Evolutionary conservation across 2,329 filamentous ascomycete species (phyloP).

Genomic region (Bipolaris bicolor): DNA sequence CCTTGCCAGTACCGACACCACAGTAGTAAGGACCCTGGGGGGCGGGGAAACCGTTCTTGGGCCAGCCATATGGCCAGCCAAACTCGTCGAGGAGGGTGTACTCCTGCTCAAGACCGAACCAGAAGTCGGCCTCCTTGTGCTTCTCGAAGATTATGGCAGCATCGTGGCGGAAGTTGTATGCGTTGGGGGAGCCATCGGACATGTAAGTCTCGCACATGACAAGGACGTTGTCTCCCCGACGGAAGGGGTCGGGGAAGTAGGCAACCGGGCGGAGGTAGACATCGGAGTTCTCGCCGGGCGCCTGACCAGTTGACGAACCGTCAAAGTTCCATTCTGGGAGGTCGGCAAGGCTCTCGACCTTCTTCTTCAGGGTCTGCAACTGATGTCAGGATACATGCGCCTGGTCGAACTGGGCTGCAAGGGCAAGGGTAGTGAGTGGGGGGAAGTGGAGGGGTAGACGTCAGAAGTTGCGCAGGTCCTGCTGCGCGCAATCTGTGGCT

Average conservation of each 20-base stretch:
- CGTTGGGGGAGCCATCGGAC: slow-evolving; percentile 92
- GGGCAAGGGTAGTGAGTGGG: slow-evolving; percentile 10
- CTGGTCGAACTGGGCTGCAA: slow-evolving; percentile 1
- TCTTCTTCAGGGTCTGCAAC: slow-evolving; percentile 66
- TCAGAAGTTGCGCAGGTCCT: slow-evolving; percentile 19
- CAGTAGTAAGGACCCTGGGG: slow-evolving; percentile 97
- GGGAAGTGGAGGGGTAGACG: slow-evolving; percentile 8
- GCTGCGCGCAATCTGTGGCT: slow-evolving; percentile 13
- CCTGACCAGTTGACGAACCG: slow-evolving; percentile 90
- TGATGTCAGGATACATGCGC: slow-evolving; percentile 30
- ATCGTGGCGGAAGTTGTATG: slow-evolving; percentile 97
- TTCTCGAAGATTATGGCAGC: slow-evolving; percentile 87
- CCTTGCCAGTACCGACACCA: slow-evolving; percentile 95
- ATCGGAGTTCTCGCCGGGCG: slow-evolving; percentile 93
- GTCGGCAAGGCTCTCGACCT: slow-evolving; percentile 64
- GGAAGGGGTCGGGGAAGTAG: slow-evolving; percentile 91
- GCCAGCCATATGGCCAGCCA: slow-evolving; percentile 93
- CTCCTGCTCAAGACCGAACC: slow-evolving; percentile 98
- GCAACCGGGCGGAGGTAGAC: slow-evolving; percentile 93
- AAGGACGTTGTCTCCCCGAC: slow-evolving; percentile 86
- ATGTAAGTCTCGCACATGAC: slow-evolving; percentile 96
- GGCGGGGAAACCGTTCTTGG: slow-evolving; percentile 84
- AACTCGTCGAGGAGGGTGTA: slow-evolving; percentile 89
- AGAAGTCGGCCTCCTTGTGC: slow-evolving; percentile 81
- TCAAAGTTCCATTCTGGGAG: slow-evolving; percentile 83